A percentile compares a stretch with the other conserved stretches of the same genome.
Conservation (phyloP, 495 filamentous ascomycete species). For the Tuber calosporum region DNA sequence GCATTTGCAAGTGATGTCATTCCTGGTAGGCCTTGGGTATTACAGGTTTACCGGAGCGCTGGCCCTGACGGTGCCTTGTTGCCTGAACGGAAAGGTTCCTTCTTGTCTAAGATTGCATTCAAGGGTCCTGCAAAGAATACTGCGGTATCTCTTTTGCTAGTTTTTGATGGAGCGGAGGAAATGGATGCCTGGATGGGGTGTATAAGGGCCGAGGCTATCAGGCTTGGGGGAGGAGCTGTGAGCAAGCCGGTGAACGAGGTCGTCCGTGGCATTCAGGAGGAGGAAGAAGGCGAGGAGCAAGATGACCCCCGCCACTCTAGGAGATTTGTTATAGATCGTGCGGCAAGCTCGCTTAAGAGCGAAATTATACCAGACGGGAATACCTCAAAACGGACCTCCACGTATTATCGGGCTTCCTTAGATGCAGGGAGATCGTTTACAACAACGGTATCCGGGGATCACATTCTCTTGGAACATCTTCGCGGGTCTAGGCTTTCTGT, state of each 20-base stretch:
- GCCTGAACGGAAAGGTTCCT: conserved; percentile 49
- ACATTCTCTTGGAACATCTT: conserved; percentile 33
- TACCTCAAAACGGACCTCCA: conserved; percentile 38
- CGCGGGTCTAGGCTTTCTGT: conserved; percentile 37
- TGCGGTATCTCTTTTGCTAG: conserved; percentile 64
- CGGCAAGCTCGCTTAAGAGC: conserved; percentile 19
- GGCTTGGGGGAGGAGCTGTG: conserved; percentile 44
- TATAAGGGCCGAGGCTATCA: conserved; percentile 47
- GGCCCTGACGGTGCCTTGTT: conserved; percentile 55
- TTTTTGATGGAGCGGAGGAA: conserved; percentile 70
- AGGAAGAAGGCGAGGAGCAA: conserved; percentile 30
- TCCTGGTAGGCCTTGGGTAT: conserved; percentile 82
- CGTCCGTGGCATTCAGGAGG: conserved; percentile 13
- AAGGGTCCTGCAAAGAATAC: conserved; percentile 56
- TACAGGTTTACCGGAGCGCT: conserved; percentile 75
- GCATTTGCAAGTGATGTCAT: conserved; percentile 92
- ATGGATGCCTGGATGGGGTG: conserved; percentile 75
- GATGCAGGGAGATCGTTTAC: conserved; percentile 39
- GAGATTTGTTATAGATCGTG: conserved; percentile 30
- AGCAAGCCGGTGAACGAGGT: conserved; percentile 14
- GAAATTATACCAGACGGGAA: conserved; percentile 35
- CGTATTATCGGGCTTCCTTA: conserved; percentile 34
- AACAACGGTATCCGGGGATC: conserved; percentile 35
- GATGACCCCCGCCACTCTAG: conserved; percentile 29
- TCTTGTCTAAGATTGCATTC: conserved; percentile 66